These are phyloP conservation scores for Periglandula ipomoeae DNA, from an alignment of 2,329 filamentous ascomycete genomes.

Conservation along the genomic window DNA sequence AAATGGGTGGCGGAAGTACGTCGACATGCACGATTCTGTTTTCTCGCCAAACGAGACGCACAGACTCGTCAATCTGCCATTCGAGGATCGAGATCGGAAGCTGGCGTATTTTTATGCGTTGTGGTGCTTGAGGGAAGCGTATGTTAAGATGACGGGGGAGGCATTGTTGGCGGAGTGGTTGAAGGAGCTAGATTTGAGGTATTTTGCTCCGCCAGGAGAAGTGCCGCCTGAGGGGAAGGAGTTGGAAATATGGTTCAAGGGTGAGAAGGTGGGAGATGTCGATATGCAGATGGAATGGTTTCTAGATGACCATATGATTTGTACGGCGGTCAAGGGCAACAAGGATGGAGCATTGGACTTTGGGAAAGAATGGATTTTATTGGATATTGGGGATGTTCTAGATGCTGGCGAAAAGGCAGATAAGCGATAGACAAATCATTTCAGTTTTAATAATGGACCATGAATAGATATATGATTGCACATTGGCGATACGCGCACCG, in stretches of 20 bases:
- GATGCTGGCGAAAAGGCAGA: slow-evolving; percentile 29
- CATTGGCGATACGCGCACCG: too few species aligned
- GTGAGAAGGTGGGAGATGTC: slow-evolving; percentile 22
- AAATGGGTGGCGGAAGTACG: slow-evolving; percentile 56
- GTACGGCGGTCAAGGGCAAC: slow-evolving; percentile 37
- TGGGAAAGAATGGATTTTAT: slow-evolving; percentile 10
- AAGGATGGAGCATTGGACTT: slow-evolving; percentile 31
- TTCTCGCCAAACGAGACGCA: slow-evolving; percentile 53
- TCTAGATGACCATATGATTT: slow-evolving; percentile 46
- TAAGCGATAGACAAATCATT: neutral
- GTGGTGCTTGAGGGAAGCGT: slow-evolving; percentile 73
- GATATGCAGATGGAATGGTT: slow-evolving; percentile 27
- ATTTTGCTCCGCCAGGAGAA: slow-evolving; percentile 47
- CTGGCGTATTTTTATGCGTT: slow-evolving; percentile 66
- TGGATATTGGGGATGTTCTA: slow-evolving; percentile 37
- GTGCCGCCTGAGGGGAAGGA: slow-evolving; percentile 7
- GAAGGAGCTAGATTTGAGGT: slow-evolving; percentile 56
- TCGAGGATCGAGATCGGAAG: slow-evolving; percentile 27
- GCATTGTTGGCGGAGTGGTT: slow-evolving; percentile 68
- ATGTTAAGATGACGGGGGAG: slow-evolving; percentile 76
- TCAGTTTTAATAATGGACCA: neutral
- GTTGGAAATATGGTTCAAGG: slow-evolving; percentile 23
- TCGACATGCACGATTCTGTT: slow-evolving; percentile 64
- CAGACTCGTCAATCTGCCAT: slow-evolving; percentile 45
- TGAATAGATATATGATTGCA: neutral